These are phyloP conservation scores for Carex arenaria DNA, from an alignment of 202 grass and related monocot genomes.

Conservation along the genomic window DNA sequence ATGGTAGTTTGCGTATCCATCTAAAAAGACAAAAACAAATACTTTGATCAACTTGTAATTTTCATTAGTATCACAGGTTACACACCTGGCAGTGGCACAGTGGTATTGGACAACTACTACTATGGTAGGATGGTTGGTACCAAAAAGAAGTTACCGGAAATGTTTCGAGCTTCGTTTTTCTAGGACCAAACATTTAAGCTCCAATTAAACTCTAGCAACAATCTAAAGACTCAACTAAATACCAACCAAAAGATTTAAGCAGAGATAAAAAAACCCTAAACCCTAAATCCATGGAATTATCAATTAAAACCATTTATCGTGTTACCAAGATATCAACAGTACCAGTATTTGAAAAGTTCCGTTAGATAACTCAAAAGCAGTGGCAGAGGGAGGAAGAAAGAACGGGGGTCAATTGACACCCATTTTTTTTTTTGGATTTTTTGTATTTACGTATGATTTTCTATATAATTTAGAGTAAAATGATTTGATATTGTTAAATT, in stretches of 20 bases:
- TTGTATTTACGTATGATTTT: no score
- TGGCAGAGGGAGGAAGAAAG: no score
- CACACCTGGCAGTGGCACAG: neutral
- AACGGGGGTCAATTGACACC: no score
- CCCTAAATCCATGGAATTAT: neutral
- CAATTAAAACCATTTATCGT: neutral
- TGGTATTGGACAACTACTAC: neutral
- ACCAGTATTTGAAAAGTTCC: neutral
- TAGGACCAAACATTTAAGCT: neutral
- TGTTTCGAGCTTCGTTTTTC: neutral
- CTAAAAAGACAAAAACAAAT: slow-evolving; percentile 2
- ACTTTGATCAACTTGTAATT: neutral
- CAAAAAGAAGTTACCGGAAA: neutral
- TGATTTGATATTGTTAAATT: no score
- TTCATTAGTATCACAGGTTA: neutral
- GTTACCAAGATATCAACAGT: neutral
- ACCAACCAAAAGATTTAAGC: neutral
- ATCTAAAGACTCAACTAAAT: neutral
- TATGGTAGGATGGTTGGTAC: neutral
- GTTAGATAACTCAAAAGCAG: neutral
- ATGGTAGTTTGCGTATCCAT: slow-evolving; percentile 7
- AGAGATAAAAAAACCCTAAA: neutral
- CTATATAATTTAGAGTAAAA: no score
- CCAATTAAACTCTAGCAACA: neutral
- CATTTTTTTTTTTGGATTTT: no score